These are phyloP conservation scores for Cladosporium sp. DNA, from an alignment of 2,329 filamentous ascomycete genomes.

Conservation along the genomic window DNA sequence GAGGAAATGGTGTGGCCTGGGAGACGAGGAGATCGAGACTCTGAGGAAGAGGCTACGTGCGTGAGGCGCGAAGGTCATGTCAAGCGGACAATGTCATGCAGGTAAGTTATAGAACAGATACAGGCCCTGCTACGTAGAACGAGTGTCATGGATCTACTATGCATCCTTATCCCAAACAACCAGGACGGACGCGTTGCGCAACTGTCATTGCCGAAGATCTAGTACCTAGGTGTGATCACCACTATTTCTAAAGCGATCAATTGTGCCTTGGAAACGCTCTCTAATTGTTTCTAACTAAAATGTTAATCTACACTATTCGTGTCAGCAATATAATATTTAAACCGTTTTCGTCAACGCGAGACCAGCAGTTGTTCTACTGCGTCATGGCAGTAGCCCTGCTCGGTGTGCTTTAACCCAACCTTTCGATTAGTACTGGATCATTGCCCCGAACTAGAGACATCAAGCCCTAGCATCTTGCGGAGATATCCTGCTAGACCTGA, in stretches of 20 bases:
- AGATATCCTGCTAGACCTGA: conserved; percentile 2
- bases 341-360: not conserved
- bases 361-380: not conserved
- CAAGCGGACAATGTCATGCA: not conserved
- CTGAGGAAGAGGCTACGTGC: conserved; percentile 51
- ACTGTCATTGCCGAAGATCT: not conserved
- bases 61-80: not conserved
- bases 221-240: not conserved
- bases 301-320: no score
- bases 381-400: not conserved
- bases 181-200: not conserved
- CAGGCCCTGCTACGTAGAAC: not conserved
- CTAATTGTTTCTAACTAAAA: no score
- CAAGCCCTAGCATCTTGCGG: not conserved
- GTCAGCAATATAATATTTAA: no score
- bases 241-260: not conserved
- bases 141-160: not conserved
- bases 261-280: not conserved
- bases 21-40: conserved; percentile 54
- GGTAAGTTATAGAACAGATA: not conserved
- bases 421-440: not conserved
- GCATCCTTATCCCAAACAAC: not conserved
- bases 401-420: not conserved
- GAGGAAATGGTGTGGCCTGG: conserved; percentile 58
- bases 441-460: not conserved